Percentiles rank a stretch among this genome's conserved stretches.
These are phyloP conservation scores for Coprinellus aureogranulatus DNA, from an alignment of 768 basidiomycete genomes.

Conservation along the genomic window DNA sequence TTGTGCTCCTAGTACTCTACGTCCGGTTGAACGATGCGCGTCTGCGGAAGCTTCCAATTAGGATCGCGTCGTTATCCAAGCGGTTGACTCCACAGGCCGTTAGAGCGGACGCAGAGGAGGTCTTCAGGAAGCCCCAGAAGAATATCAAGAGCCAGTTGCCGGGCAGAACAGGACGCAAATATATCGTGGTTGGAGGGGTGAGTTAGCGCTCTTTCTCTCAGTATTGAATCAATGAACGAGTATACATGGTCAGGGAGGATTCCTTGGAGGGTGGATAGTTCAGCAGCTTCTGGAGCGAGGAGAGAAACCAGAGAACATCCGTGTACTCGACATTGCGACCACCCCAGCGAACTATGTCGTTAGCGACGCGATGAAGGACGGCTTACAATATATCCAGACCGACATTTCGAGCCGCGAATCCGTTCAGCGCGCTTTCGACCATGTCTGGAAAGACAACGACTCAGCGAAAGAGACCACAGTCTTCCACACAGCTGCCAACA, in stretches of 20 bases:
- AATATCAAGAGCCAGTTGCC: constrained; percentile 48
- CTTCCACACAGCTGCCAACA: constrained; percentile 75
- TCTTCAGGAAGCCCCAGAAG: constrained; percentile 26
- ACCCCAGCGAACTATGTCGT: constrained; percentile 58
- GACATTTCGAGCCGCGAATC: constrained; percentile 56
- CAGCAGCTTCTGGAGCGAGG: constrained; percentile 66
- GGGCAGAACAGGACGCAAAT: constrained; percentile 67
- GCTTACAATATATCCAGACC: constrained; percentile 56
- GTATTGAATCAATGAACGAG: neutral
- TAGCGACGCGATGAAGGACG: constrained; percentile 45
- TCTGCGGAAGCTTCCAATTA: constrained; percentile 47
- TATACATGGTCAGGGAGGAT: constrained; percentile 69
- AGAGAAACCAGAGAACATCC: constrained; percentile 62
- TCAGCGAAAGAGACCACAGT: constrained; percentile 54
- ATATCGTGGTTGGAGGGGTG: constrained; percentile 77
- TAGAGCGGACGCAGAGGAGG: constrained; percentile 29
- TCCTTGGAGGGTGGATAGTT: constrained; percentile 78
- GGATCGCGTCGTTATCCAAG: constrained; percentile 45
- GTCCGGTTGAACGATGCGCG: constrained; percentile 50
- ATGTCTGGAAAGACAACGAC: constrained; percentile 53
- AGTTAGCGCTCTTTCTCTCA: constrained; percentile 20
- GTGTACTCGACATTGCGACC: constrained; percentile 62
- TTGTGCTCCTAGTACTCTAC: constrained; percentile 28
- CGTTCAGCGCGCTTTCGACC: constrained; percentile 58
- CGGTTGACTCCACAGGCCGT: constrained; percentile 48